Percentiles rank a stretch among this genome's conserved stretches.
These are phyloP conservation scores for Xylaria curta DNA, from an alignment of 495 filamentous ascomycete species.

Conservation along the genomic window DNA sequence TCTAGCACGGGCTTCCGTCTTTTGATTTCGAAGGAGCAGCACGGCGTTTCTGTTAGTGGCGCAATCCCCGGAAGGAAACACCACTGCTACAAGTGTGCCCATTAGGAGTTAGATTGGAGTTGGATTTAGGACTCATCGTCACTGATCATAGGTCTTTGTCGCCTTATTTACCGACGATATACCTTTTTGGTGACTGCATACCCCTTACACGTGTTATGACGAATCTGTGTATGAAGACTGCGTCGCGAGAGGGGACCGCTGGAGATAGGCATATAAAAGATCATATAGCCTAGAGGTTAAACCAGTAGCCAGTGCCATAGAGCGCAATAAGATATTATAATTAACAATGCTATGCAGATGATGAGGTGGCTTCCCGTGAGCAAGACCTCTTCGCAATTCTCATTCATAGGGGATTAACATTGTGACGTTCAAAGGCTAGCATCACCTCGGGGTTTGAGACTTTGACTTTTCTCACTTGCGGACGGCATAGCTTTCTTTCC, in stretches of 20 bases:
- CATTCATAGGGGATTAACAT: not conserved
- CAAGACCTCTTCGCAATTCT: not conserved
- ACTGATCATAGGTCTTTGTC: not conserved
- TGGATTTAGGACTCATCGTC: not conserved
- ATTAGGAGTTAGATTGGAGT: slow-evolving; percentile 2
- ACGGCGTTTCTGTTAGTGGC: slow-evolving; percentile 22
- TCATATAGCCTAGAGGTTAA: slow-evolving; percentile 4
- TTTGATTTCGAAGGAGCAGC: slow-evolving; percentile 19
- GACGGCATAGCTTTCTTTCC: not conserved
- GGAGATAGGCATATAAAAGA: slow-evolving; percentile 4
- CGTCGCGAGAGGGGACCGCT: not conserved
- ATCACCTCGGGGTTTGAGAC: not conserved
- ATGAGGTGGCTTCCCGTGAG: no score
- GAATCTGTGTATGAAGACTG: slow-evolving; percentile 17
- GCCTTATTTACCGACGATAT: slow-evolving; percentile 2
- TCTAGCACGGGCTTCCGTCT: not conserved
- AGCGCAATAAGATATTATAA: not conserved
- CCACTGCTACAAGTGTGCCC: not conserved
- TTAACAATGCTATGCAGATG: not conserved
- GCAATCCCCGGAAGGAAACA: slow-evolving; percentile 1
- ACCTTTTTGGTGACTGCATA: slow-evolving; percentile 5
- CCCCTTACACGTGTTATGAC: slow-evolving; percentile 12
- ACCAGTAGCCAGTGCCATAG: not conserved
- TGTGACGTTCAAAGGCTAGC: not conserved
- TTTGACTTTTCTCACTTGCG: not conserved